Base-by-base conservation (phyloP, 768 basidiomycete genomes). In the Boletus reticulatus region DNA sequence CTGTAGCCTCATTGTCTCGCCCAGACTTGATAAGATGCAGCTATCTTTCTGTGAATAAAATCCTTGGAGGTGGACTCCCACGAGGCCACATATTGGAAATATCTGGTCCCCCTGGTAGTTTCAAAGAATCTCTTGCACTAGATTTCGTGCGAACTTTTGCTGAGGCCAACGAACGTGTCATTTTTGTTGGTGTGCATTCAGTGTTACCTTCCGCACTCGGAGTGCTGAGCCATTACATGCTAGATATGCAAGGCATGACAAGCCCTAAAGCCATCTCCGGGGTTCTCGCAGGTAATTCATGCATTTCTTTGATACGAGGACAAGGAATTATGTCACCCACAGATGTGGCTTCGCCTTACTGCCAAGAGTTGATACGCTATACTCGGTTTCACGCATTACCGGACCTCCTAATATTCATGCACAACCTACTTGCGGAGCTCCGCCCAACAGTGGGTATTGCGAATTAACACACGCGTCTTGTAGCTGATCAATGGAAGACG, bases 21-120 rank as follows among this genome's bases (percentile, higher is more conserved):
- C 27, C 52, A 13, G 52, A 53, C 37, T 8, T 55, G 29, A 47
- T 57, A 41, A 43, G 55, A 55, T 72, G 66, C 58, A 61, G 57
- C 43, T 84, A 78, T 63, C 52, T 67, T 5, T 75, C 81, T 13
- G 70, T 88, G 29, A 85, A 91, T 60, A 72, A 72, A 17, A 66
- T 90, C 3, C 76, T 92, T 6, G 79, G 75, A 32, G 87, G 87
- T 43, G 89, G 89, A 16, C 69, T 92, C 43, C 70, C 73, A 51
- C 77, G 76, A 53, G 85, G 87, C 9, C 76, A 80, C 58, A 76
- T 89, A 57, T 75, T 91, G 19, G 89, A 92, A 71, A 73, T 92
- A 61, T 87, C 87, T 31, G 89, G 89, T 0, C 86, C 88, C 43
- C 89, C 89, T 1, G 89, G 89, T 46, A 79, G 81, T 38, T 79